Evolutionary conservation across 352 stramenopile genomes (phyloP), one percentile per base, ranked within the genome.

Genomic region (Pythium guiyangense): DNA sequence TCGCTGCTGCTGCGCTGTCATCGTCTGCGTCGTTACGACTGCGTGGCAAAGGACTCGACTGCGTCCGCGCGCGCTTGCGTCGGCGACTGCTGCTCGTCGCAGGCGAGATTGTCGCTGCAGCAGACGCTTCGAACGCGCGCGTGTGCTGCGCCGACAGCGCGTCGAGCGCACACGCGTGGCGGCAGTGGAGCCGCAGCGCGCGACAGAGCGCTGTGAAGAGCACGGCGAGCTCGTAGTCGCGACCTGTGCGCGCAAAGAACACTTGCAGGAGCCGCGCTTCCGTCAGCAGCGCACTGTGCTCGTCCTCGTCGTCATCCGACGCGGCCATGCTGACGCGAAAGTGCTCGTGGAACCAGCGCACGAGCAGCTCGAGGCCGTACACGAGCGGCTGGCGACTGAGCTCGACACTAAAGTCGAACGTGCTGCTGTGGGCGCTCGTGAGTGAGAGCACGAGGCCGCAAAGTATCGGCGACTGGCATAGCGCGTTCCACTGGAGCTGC

Each of bases 151-250:
- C 67, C 29, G 79, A 45, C 35, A 88, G 26, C 44, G 79, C 73
- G 56, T 92, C 77, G 51, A 92, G 42, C 0, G 64, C 59, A 46
- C 64, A 71, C n/a, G 69, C 69, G 46, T 86, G 60, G n/a, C 84
- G 77, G 25, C 78, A 85, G 15, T 59, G 54, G 42, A 93, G 54
- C 6, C 74, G 60, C 9, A 88, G 53, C 6, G 70, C 66, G 35
- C 84, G 74, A 66, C 80, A 88, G 1, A 91, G 60, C 15, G 67
- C 56, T 20, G 78, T 82, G 62, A 93, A 91, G 10, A 93, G 67
- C 51, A 88, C 54, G 1, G 66, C 60, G 9, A 91, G 62, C 48
- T 93, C 79, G 26, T 69, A 71, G 22, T 78, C 60, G 20, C 35
- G 37, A 0, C 79, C 84, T 59, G 60, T 35, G 1, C 76, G 76